Evolutionary conservation across 192 early-diverging fungal species (phyloP), one percentile per base, ranked within the genome.

Genomic region (Chytriomyces sp.): DNA sequence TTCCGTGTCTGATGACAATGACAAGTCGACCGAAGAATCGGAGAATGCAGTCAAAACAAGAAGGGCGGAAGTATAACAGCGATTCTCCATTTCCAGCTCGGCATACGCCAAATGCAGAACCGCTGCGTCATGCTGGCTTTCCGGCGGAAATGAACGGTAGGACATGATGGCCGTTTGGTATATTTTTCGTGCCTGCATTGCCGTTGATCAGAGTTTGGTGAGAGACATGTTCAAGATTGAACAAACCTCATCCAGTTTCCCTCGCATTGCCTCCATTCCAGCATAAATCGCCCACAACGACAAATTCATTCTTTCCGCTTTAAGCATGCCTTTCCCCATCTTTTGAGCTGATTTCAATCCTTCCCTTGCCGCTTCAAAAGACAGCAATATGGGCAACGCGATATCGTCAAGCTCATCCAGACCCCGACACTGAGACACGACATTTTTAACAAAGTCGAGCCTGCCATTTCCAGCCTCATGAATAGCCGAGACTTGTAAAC

Each of bases 261-360:
- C 82, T 45, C 70, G 11, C 60, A 16, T 46, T 13, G 64, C 46
- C 50, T 83, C 83, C 35, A 81, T 59, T 53, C 72, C 63, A 5
- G 83, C 82, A 77, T 84, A 86, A 9, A 71, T 57, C 24, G 71
- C 68, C 85, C 85, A 86, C 11, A 86, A 62, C 5, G 46, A 16
- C 45, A 86, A 64, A 75, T 86, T 84, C 80, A 76, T 77, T 16
- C 80, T 63, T 49, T 84, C 76, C 1, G 28, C 76, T 61, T 84
- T 84, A 75, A 86, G 60, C n/a, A 82, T 45, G 4, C 3, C 10
- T 45, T 86, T 86, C 48, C 77, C 83, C 5, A 62, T 16, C 67
- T 84, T 82, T 28, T 80, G 48, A 5, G 82, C 82, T 16, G 72
- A 57, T 47, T 73, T 73, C 7, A 73, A 9, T 18, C 72, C 26